Evolutionary conservation across 1,139 yeast species (phyloP).

Genomic region (Pichia sp.): DNA sequence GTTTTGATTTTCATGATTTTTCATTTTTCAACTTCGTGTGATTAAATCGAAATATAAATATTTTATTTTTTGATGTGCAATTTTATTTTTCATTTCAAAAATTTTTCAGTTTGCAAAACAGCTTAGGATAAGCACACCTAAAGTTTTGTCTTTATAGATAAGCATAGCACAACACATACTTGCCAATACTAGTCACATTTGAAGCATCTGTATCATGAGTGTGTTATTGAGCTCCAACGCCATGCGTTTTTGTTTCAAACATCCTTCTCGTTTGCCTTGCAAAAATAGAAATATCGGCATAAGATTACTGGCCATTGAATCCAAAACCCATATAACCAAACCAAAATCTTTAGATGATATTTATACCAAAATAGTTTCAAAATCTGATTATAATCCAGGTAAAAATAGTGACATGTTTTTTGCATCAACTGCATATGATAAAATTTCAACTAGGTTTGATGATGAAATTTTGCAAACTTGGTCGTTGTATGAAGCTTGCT

Average conservation of each 20-base stretch:
- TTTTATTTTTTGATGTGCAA: neutral
- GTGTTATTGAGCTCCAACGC: conserved; percentile 10
- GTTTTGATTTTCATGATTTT: neutral
- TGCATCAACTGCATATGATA: conserved; percentile 22
- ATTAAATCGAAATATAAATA: neutral
- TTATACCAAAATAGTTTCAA: conserved; percentile 16
- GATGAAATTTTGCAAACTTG: conserved; percentile 58
- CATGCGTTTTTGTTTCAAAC: conserved; percentile 2
- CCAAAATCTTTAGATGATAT: conserved; percentile 23
- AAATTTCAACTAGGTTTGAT: conserved; percentile 23
- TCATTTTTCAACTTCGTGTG: neutral
- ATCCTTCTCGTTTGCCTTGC: neutral
- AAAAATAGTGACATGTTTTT: conserved; percentile 14
- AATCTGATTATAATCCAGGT: neutral
- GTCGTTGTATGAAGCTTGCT: conserved; percentile 74
- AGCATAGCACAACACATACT: neutral
- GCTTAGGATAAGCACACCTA: neutral
- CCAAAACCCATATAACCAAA: conserved; percentile 11
- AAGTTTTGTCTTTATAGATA: neutral
- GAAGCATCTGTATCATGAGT: conserved; percentile 7
- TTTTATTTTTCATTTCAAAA: neutral
- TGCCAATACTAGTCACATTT: conserved; percentile 12
- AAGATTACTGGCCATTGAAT: conserved; percentile 9
- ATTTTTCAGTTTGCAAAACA: neutral
- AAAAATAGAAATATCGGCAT: neutral